These are phyloP conservation scores for Phialemoniopsis sp. DNA, from an alignment of 2,329 filamentous ascomycete genomes.

Conservation along the genomic window DNA sequence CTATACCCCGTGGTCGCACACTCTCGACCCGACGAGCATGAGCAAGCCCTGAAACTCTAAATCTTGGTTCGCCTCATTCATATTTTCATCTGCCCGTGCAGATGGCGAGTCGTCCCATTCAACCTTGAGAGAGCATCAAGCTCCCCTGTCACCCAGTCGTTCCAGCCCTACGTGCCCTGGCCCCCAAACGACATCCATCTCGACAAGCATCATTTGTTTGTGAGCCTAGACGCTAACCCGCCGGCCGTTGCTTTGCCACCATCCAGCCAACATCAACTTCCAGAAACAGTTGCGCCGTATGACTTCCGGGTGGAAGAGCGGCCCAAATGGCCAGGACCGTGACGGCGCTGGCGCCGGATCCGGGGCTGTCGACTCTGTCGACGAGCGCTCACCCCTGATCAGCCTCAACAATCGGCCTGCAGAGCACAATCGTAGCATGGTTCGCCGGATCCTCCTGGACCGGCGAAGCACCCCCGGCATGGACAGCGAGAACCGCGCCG, in stretches of 20 bases:
- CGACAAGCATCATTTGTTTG: too few species aligned
- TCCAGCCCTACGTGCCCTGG: too few species aligned
- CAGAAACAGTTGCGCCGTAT: constrained; percentile 15
- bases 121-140: too few species aligned
- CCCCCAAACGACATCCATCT: too few species aligned
- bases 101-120: too few species aligned
- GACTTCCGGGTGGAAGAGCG: constrained; percentile 7
- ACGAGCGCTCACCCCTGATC: constrained; percentile 37
- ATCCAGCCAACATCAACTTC: constrained; percentile 20
- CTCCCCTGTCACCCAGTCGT: too few species aligned
- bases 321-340: constrained; percentile 2
- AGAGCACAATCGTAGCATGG: constrained; percentile 15
- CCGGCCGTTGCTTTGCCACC: neutral
- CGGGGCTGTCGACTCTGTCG: constrained; percentile 4
- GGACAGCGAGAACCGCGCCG: constrained; percentile 39
- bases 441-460: constrained; percentile 40
- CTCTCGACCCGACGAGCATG: too few species aligned
- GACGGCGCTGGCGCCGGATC: neutral
- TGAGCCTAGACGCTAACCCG: too few species aligned
- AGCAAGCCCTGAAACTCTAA: too few species aligned
- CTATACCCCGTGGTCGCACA: too few species aligned
- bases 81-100: too few species aligned
- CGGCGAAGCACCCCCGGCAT: constrained; percentile 45
- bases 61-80: too few species aligned
- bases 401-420: constrained; percentile 20